Base-by-base conservation (phyloP, 192 early-diverging fungal genomes). In the Backusella psychrophila region DNA sequence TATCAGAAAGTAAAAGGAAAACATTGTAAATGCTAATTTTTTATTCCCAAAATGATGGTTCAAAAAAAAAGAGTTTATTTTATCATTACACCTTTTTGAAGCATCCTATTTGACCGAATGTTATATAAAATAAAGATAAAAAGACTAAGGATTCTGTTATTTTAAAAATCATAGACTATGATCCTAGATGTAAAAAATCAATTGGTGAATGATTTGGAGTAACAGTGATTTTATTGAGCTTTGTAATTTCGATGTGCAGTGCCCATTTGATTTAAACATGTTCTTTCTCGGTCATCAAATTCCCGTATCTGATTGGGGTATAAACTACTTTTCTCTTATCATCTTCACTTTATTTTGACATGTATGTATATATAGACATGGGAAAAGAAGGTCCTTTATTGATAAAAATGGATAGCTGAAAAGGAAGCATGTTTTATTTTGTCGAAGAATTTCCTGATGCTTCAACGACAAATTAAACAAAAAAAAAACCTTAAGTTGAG, bases 1-100 rank as follows among this genome's bases (percentile, higher is more conserved):
- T 74, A 81, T 91, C 72, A 81, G 89, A 76, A 83, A 86, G 42
- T 81, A 70, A 66, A 67, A 38, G 23, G 11, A 29, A 14, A 29
- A 12, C 23, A 29, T 63, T 63, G 56, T 63, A 29, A 63, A 63
- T 63, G 56, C 26, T 63, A 26, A 14, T 26, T 63, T 63, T 63
- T 63, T 63, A 12, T 49, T n/a, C 46, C 46, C 46, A n/a, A 49
- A 49, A 49, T 19, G 15, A 44, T 15, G 15, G 17, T 44, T 44
- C 42, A 17, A 17, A 44, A 33, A 44, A 44, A 44, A 44, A 44
- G 15, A 39, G 9, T 33, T 33, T 39, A 39, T 39, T 39, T 39
- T 39, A 39, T 39, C 38, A 39, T 39, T 39, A 12, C 38, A 39
- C 7, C 38, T 39, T 38, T 39, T 39, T 39, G 38, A 39, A 39